phyloP scores from a whole-genome alignment of 2,329 filamentous ascomycete species.

The Fusarium sp. region DNA sequence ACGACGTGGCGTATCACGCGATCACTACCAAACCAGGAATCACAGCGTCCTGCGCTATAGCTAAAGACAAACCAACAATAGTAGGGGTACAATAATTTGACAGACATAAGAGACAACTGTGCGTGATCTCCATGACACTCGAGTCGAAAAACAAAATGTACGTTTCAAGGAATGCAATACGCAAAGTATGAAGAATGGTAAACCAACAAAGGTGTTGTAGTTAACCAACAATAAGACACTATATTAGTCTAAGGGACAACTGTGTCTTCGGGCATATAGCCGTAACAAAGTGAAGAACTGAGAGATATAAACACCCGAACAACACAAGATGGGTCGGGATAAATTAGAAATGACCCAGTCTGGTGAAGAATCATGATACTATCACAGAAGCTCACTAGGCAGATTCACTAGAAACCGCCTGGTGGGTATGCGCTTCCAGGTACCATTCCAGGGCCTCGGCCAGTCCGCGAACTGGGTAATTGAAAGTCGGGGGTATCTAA shows the following conservation, averaged over 20 bases:
- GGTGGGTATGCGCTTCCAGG: constrained; percentile 66
- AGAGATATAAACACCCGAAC: constrained; percentile 9
- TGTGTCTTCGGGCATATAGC: constrained; percentile 21
- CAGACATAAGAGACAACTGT: not conserved
- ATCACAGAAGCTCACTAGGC: constrained; percentile 5
- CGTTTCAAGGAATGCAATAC: not conserved
- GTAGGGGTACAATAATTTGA: constrained; percentile 4
- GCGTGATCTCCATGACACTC: constrained; percentile 16
- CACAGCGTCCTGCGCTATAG: constrained; percentile 6
- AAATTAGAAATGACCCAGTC: not conserved
- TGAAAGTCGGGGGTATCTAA: constrained; percentile 90
- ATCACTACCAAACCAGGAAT: not conserved
- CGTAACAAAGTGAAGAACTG: constrained; percentile 8
- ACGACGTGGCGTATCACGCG: not conserved
- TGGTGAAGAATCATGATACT: not conserved
- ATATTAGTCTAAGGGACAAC: constrained; percentile 23
- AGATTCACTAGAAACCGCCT: constrained; percentile 46
- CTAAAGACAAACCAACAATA: not conserved
- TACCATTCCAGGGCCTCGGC: constrained; percentile 58
- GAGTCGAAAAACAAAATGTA: constrained; percentile 5
- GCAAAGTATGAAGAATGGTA: not conserved
- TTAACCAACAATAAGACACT: constrained; percentile 15
- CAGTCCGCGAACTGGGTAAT: constrained; percentile 63
- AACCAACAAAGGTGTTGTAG: constrained; percentile 12
- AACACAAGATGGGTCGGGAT: not conserved